These are phyloP conservation scores for Alternaria solani DNA, from an alignment of 2,329 filamentous ascomycete species.

Conservation along the genomic window DNA sequence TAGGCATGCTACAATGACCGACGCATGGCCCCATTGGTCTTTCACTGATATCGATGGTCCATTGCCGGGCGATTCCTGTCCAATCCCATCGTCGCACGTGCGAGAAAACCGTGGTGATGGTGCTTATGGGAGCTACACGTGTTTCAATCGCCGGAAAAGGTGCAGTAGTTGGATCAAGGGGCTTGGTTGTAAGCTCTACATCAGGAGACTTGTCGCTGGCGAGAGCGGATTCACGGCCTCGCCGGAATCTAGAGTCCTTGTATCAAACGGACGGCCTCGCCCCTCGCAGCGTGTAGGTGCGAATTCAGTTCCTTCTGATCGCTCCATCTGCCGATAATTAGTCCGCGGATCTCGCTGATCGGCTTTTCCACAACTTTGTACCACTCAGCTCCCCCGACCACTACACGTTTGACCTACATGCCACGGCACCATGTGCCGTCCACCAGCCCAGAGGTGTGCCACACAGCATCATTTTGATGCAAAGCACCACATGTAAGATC, in stretches of 20 bases:
- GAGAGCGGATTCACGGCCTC: not conserved
- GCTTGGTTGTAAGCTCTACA: not conserved
- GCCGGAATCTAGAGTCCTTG: not conserved
- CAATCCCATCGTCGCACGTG: constrained; percentile 3
- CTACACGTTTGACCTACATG: not conserved
- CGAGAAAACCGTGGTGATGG: not conserved
- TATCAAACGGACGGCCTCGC: not conserved
- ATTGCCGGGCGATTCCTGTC: not conserved
- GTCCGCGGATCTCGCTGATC: not conserved
- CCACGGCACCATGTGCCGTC: not conserved
- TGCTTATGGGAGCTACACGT: not conserved
- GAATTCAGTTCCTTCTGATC: not conserved
- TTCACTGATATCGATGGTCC: not conserved
- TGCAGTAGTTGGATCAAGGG: not conserved
- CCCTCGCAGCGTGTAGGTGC: not conserved
- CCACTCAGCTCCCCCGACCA: not conserved
- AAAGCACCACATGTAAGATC: not conserved
- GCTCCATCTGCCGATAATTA: not conserved
- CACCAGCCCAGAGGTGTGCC: not conserved
- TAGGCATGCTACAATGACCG: not conserved
- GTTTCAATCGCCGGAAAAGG: not conserved
- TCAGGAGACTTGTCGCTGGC: not conserved
- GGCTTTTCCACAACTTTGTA: not conserved
- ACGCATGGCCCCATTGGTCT: not conserved
- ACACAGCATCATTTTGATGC: not conserved